Evolutionary conservation across 2,329 filamentous ascomycete genomes (phyloP), one percentile per base, ranked within the genome.

Genomic region (Hortaea werneckii): DNA sequence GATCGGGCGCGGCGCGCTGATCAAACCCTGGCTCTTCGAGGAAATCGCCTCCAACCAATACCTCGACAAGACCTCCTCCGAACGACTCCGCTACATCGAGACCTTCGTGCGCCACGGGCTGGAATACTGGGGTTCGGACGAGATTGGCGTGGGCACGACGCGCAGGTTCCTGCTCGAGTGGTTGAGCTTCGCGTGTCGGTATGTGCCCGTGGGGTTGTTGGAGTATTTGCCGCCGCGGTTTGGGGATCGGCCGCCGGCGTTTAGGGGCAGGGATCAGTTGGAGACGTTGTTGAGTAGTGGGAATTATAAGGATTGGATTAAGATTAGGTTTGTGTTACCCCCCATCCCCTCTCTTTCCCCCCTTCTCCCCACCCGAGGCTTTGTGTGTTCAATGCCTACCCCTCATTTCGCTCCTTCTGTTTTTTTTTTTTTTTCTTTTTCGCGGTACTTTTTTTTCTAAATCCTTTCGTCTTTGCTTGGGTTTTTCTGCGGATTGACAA

Each of bases 1-100:
- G 92, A 80, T 96, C 50, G 92, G 83, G 12, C 85, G 92, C 50
- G 92, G 92, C 46, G 92, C 92, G 7, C 77, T 98, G 48, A 87
- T 96, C 69, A 98, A 98, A 70, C 92, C 92, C 1, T 98, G 92
- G 92, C 74, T 98, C 51, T 98, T 96, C 62, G 92, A 98, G 66
- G 92, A 98, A 67, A 96, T 98, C 45, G 79, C 86, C 55, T 78
- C 81, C 51, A 85, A 85, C 5, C 92, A 96, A 67, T 95, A 96
- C 62, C 78, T 98, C 35, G 92, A 98, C 72, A 98, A 98, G 67
- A 87, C 86, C 3, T 84, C 90, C 2, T 77, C 81, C 5, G 90
- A 98, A 71, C 84, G 92, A 47, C 77, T 98, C 29, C 69, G 72
- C 32, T 88, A 94, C 59, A 73, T 98, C 32, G 87, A 95, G 67